A percentile compares a stretch with the other conserved stretches of the same genome.
Conservation (phyloP, 2,329 filamentous ascomycete species). For the Cladosporium oxysporum region DNA sequence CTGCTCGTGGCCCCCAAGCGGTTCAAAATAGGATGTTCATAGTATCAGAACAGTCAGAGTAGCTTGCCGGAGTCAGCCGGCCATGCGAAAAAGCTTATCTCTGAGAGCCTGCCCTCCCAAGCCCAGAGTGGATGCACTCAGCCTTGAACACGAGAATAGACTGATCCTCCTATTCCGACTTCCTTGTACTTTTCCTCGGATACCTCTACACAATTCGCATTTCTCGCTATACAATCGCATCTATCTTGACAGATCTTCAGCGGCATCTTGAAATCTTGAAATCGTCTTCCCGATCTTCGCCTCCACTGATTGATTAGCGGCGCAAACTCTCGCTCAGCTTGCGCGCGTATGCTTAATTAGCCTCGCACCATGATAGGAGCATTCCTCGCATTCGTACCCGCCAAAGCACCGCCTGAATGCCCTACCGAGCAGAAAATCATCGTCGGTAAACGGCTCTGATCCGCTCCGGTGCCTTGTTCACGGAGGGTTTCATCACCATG, state of each 20-base stretch:
- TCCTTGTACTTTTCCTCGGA: not conserved
- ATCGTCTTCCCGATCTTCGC: not conserved
- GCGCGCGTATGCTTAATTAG: constrained; percentile 4
- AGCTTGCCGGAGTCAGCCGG: constrained; percentile 10
- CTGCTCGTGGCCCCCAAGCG: too few species aligned
- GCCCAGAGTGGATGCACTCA: not conserved
- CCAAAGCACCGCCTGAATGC: not conserved
- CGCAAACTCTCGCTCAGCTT: not conserved
- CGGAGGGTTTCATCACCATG: not conserved
- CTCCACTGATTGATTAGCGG: not conserved
- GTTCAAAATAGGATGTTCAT: too few species aligned
- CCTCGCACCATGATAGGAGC: not conserved
- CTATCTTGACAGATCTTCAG: not conserved
- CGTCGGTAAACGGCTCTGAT: not conserved
- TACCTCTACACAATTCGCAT: not conserved
- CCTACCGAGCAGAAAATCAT: not conserved
- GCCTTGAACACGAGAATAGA: not conserved
- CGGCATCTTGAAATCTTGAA: not conserved
- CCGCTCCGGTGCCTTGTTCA: not conserved
- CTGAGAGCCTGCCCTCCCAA: not conserved
- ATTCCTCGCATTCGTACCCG: not conserved
- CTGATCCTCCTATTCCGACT: not conserved
- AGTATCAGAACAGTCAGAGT: too few species aligned
- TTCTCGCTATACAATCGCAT: not conserved
- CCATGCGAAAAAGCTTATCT: constrained; percentile 9